Evolutionary conservation across 2,329 filamentous ascomycete genomes (phyloP), one percentile per base, ranked within the genome.

Genomic region (Talaromyces sp.): DNA sequence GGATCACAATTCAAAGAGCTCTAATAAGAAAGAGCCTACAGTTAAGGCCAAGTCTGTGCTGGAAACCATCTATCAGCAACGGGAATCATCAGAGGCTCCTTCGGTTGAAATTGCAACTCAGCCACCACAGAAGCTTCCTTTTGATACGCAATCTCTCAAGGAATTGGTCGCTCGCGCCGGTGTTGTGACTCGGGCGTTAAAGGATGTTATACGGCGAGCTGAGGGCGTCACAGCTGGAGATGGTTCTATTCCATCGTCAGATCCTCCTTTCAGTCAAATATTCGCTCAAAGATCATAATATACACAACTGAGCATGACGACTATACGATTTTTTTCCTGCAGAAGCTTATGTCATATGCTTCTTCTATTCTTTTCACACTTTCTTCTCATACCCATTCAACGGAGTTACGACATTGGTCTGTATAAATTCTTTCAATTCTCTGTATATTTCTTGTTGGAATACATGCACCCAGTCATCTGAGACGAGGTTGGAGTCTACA

Each of bases 111-210:
- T 72, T 10, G 69, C 73, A 16, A 60, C 69, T 37, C 76, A 73
- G n/a, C 45, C 64, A 13, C 52, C 56, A 47, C 70, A 76, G 61
- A 89, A 88, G 70, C 82, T 89, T n/a, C 85, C 86, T 0, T 89
- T 89, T 71, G 87, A 89, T 70, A 89, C 87, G 2, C 85, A 85
- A 31, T 89, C 87, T 50, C 80, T 89, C 14, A 82, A 83, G 68
- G 85, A 87, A 71, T 85, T 89, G 64, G 87, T 89, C 31, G 72
- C 79, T 33, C 79, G 81, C 49, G 81, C 81, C 16, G 80, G 81
- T 19, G 80, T 81, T 35, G 79, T 83, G 50, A 83, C 80, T 19
- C 75, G 81, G 56, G 79, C 81, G 13, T 69, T 83, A 62, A 83
- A 83, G 68, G 81, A 83, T 66, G 78, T 82, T 57, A 77, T 83